These are phyloP conservation scores for Tetragonia tetragonoides DNA, from an alignment of 148 eudicot species.

Conservation along the genomic window DNA sequence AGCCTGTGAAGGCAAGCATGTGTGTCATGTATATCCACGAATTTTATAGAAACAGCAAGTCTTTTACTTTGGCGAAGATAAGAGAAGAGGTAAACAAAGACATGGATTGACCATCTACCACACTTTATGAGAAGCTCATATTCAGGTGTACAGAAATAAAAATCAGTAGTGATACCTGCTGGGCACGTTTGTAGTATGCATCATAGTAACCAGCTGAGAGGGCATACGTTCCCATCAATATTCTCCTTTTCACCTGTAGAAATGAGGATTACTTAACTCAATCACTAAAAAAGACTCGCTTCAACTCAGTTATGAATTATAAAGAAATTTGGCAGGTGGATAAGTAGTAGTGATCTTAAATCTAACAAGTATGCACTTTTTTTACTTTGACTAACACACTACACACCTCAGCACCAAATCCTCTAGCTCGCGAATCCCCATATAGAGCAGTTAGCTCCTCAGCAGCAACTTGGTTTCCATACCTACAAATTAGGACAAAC, in stretches of 20 bases:
- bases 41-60: not conserved
- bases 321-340: not conserved
- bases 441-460: constrained; percentile 77
- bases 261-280: not conserved
- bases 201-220: constrained; percentile 99
- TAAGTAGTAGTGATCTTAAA: not conserved
- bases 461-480: constrained; percentile 77
- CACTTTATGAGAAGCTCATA: not conserved
- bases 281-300: not conserved
- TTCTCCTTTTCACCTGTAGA: constrained; percentile 88
- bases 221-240: constrained; percentile 98
- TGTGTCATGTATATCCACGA: no score
- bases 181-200: constrained; percentile 98
- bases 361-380: not conserved
- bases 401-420: constrained; percentile 94
- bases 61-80: not conserved
- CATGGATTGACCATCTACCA: not conserved
- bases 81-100: not conserved
- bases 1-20: no score
- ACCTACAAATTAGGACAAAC: constrained; percentile 40
- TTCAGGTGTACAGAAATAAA: not conserved
- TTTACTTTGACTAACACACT: constrained; percentile 39
- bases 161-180: constrained; percentile 55
- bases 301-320: not conserved
- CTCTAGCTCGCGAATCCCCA: constrained; percentile 76